phyloP scores from a whole-genome alignment of 2,329 filamentous ascomycete species.

The Penicillium sp. region DNA sequence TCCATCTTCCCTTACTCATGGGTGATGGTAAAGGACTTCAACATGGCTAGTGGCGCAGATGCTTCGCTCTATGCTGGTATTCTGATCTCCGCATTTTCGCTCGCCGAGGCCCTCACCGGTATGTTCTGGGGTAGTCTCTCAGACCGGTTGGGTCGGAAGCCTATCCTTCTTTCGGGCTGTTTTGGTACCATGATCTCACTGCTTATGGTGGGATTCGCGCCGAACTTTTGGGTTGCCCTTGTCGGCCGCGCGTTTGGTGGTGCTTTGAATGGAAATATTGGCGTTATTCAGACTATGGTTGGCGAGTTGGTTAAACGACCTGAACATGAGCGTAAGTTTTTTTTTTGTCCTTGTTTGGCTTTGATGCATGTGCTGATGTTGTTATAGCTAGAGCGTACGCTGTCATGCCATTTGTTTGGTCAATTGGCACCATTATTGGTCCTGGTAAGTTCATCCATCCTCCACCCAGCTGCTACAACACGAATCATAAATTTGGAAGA shows the following conservation, averaged over 20 bases:
- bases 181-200: slow-evolving; percentile 81
- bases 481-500: neutral
- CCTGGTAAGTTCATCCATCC: slow-evolving; percentile 59
- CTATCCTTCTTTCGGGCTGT: slow-evolving; percentile 80
- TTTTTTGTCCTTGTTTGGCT: neutral
- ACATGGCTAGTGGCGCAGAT: slow-evolving; percentile 72
- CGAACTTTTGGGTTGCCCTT: slow-evolving; percentile 83
- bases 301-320: slow-evolving; percentile 82
- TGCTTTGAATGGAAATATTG: slow-evolving; percentile 87
- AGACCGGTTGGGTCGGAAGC: slow-evolving; percentile 82
- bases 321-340: slow-evolving; percentile 77
- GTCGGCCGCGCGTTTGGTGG: slow-evolving; percentile 77
- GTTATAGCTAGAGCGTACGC: slow-evolving; percentile 76
- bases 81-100: slow-evolving; percentile 83
- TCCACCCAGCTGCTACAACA: too few species aligned
- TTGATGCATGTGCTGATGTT: neutral
- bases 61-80: slow-evolving; percentile 87
- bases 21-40: slow-evolving; percentile 76
- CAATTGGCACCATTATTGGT: slow-evolving; percentile 84
- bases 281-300: slow-evolving; percentile 91
- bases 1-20: slow-evolving; percentile 93
- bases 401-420: slow-evolving; percentile 95
- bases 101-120: slow-evolving; percentile 80
- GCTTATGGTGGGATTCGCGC: slow-evolving; percentile 78
- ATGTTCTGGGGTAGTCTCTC: slow-evolving; percentile 88